Evolutionary conservation across 331 rosid genomes (phyloP).

Genomic region (Saraca asoca): DNA sequence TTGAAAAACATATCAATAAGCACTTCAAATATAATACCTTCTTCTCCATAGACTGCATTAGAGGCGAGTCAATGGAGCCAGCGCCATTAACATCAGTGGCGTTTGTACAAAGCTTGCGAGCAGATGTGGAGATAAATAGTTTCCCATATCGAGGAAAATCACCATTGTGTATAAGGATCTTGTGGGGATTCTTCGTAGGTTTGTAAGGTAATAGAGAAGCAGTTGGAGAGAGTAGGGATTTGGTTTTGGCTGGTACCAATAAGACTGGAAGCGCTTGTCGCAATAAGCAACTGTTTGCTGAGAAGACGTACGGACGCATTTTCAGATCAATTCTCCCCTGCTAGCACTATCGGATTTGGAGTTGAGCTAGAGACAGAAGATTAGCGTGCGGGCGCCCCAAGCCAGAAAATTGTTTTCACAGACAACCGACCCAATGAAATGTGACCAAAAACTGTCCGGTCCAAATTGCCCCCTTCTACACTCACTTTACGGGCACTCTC

Average conservation of each 20-base stretch:
- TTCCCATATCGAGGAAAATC: not conserved
- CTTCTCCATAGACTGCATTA: slow-evolving; percentile 70
- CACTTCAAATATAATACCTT: slow-evolving; percentile 41
- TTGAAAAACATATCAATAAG: too few species aligned
- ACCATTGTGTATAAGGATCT: not conserved
- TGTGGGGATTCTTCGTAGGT: slow-evolving; percentile 9
- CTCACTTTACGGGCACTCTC: too few species aligned
- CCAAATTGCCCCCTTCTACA: too few species aligned
- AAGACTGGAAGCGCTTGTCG: slow-evolving; percentile 42
- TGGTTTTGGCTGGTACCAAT: slow-evolving; percentile 17
- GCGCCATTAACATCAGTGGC: slow-evolving; percentile 61
- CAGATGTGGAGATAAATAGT: slow-evolving; percentile 13
- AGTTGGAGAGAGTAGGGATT: slow-evolving; percentile 28
- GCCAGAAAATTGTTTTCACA: too few species aligned
- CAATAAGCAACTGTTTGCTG: slow-evolving; percentile 39
- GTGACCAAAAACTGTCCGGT: too few species aligned
- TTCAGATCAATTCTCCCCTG: not conserved
- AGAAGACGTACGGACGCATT: slow-evolving; percentile 40
- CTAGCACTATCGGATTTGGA: too few species aligned
- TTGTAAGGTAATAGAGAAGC: not conserved
- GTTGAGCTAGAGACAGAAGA: too few species aligned
- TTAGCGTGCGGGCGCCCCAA: too few species aligned
- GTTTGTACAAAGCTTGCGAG: slow-evolving; percentile 42
- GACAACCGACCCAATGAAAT: too few species aligned
- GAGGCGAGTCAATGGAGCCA: slow-evolving; percentile 76